Conservation (phyloP, 2,329 filamentous ascomycete genomes). For the Xylariales sp. region DNA sequence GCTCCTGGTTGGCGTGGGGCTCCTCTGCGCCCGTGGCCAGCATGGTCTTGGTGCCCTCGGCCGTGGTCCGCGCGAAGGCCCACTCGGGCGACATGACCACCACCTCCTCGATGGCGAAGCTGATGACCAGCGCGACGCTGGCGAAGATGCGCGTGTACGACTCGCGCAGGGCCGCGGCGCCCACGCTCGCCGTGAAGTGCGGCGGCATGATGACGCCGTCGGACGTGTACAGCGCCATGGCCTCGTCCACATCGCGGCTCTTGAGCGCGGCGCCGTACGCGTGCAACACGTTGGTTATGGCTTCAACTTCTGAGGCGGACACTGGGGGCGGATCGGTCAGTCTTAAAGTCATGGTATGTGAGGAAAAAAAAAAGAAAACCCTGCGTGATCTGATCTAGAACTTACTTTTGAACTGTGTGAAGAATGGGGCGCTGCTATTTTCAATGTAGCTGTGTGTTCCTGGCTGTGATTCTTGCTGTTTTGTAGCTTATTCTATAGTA, state of each 20-base stretch:
- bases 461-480: too few relatives aligned
- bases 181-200: not conserved
- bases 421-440: too few relatives aligned
- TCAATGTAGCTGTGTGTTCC: too few relatives aligned
- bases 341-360: too few relatives aligned
- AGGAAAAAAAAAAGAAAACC: too few relatives aligned
- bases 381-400: too few relatives aligned
- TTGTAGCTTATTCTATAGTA: too few relatives aligned
- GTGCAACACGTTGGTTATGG: constrained; percentile 1
- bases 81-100: not conserved
- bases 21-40: not conserved
- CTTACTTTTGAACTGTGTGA: too few relatives aligned
- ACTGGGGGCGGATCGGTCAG: too few relatives aligned
- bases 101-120: constrained; percentile 2
- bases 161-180: not conserved
- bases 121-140: not conserved
- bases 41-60: constrained; percentile 2
- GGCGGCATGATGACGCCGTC: constrained; percentile 5
- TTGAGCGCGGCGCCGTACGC: constrained; percentile 3
- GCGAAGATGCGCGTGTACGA: not conserved
- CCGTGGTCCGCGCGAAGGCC: constrained; percentile 4
- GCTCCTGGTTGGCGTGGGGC: constrained; percentile 2
- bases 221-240: constrained; percentile 1
- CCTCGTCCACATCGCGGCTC: not conserved
- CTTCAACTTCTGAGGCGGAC: not conserved